A percentile compares a stretch with the other conserved stretches of the same genome.
phyloP scores from a whole-genome alignment of 2,329 filamentous ascomycete species.

The Neoarthrinium moseri region DNA sequence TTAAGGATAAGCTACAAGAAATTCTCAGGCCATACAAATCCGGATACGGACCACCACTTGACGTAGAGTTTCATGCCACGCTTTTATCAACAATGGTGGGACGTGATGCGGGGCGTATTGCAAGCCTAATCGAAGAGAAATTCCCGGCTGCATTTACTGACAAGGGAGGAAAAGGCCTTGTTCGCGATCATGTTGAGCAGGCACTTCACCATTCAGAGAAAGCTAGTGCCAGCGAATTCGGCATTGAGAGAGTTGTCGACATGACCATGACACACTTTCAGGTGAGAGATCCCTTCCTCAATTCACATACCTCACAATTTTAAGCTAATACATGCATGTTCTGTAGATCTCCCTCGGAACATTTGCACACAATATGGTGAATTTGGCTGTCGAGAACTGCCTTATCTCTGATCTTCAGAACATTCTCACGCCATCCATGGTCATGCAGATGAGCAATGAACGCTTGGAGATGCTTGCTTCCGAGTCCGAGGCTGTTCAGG shows the following conservation, averaged over 20 bases:
- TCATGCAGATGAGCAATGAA: conserved; percentile 33
- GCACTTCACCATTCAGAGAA: background rate
- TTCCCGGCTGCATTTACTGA: conserved; percentile 9
- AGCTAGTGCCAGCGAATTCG: conserved; percentile 8
- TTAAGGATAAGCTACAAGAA: conserved; percentile 10
- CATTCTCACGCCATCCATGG: conserved; percentile 37
- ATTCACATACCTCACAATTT: conserved; percentile 2
- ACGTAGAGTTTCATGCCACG: conserved; percentile 8
- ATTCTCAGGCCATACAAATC: conserved; percentile 8
- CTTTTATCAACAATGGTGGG: background rate
- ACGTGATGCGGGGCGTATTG: conserved; percentile 8
- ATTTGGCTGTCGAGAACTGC: conserved; percentile 47
- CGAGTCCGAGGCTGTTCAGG: conserved; percentile 26
- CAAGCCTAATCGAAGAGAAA: conserved; percentile 7
- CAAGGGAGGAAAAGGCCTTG: background rate
- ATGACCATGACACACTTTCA: conserved; percentile 13
- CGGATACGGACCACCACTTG: conserved; percentile 10
- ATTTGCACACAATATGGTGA: conserved; percentile 47
- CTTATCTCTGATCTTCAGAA: conserved; percentile 38
- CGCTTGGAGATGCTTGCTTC: conserved; percentile 26
- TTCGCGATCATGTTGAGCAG: background rate
- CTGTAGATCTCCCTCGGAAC: conserved; percentile 38
- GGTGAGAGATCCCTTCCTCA: conserved; percentile 17
- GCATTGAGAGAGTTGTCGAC: conserved; percentile 11
- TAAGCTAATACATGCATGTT: background rate